These are phyloP conservation scores for Daldinia sp. DNA, from an alignment of 2,329 filamentous ascomycete species.

Conservation along the genomic window DNA sequence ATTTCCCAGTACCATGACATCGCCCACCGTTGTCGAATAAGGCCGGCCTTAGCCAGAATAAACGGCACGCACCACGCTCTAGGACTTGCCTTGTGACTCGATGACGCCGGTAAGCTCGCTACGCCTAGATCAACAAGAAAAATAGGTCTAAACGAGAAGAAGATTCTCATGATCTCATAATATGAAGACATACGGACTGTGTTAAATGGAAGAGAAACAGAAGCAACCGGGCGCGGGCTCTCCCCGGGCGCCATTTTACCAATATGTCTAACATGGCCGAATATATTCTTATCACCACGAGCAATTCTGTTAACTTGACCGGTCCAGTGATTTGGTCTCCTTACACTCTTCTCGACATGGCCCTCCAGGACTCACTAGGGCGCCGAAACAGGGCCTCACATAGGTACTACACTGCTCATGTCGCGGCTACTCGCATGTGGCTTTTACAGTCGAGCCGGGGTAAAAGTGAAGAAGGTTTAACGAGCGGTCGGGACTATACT, in stretches of 20 bases:
- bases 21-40: background rate
- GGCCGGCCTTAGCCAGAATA: background rate
- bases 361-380: slow-evolving; percentile 2
- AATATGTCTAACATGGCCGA: background rate
- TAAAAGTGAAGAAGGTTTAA: background rate
- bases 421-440: slow-evolving; percentile 3
- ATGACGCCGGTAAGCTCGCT: background rate
- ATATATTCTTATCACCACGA: background rate
- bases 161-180: background rate
- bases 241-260: background rate
- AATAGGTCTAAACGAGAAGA: background rate
- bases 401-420: background rate
- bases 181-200: background rate
- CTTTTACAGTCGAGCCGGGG: background rate
- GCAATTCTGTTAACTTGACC: background rate
- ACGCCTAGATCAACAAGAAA: background rate
- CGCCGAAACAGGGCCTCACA: slow-evolving; percentile 25
- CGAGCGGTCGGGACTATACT: background rate
- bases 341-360: background rate
- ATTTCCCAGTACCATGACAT: background rate
- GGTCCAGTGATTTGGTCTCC: background rate
- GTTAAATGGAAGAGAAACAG: background rate
- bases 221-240: background rate
- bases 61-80: background rate
- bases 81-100: background rate